phyloP scores from a whole-genome alignment of 169 alveolate genomes.

The Fabrea salina region DNA sequence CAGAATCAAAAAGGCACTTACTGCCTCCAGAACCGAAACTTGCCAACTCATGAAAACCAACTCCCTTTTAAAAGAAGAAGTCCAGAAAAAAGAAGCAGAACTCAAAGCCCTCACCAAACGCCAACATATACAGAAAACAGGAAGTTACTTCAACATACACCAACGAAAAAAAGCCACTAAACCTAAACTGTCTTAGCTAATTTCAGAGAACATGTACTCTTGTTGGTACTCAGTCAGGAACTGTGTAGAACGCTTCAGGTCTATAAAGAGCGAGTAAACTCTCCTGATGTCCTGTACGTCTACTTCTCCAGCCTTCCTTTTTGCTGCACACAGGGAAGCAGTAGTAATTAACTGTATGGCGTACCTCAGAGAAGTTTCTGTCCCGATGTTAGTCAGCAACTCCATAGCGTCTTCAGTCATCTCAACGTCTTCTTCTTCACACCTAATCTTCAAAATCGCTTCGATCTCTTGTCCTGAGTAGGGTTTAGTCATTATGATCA shows the following conservation, averaged over 20 bases:
- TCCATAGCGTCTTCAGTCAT: slow-evolving; percentile 94
- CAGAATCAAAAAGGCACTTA: too few species aligned
- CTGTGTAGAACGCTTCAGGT: slow-evolving; percentile 94
- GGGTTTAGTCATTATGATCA: slow-evolving; percentile 97
- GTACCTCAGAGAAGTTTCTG: slow-evolving; percentile 95
- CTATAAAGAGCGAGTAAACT: slow-evolving; percentile 95
- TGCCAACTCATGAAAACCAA: too few species aligned
- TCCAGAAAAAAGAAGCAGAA: too few species aligned
- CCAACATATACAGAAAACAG: too few species aligned
- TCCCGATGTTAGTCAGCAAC: slow-evolving; percentile 93
- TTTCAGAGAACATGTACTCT: slow-evolving; percentile 90
- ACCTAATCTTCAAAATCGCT: slow-evolving; percentile 93
- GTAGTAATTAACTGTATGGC: slow-evolving; percentile 90
- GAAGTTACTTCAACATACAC: too few species aligned
- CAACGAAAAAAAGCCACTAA: too few species aligned
- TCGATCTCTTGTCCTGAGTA: slow-evolving; percentile 88
- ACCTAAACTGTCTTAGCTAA: too few species aligned
- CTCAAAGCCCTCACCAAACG: too few species aligned
- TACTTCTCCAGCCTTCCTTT: slow-evolving; percentile 91
- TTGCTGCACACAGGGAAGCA: slow-evolving; percentile 82
- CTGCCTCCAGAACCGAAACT: too few species aligned
- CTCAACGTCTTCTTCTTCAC: slow-evolving; percentile 98
- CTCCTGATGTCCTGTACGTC: slow-evolving; percentile 93
- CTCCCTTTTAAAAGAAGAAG: too few species aligned
- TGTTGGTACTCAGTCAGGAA: slow-evolving; percentile 91